These are phyloP conservation scores for Diaporthe citri DNA, from an alignment of 2,329 filamentous ascomycete genomes.

Conservation along the genomic window DNA sequence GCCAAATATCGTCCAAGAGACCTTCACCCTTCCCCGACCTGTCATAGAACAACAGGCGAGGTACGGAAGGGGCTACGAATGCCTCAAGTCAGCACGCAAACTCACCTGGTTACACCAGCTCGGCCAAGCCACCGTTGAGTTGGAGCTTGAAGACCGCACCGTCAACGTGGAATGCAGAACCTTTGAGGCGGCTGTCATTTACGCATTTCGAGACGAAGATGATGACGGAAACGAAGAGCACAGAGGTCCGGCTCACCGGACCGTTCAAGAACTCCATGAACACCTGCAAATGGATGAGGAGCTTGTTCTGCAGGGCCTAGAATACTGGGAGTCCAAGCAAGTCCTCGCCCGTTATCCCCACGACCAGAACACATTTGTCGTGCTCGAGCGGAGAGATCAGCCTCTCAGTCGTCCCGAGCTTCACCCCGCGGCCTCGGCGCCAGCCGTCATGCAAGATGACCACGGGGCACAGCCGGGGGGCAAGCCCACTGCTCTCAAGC, in stretches of 20 bases:
- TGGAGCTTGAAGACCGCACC: conserved; percentile 85
- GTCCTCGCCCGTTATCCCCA: conserved; percentile 68
- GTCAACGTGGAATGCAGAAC: conserved; percentile 80
- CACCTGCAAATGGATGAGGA: conserved; percentile 79
- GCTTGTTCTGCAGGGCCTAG: conserved; percentile 75
- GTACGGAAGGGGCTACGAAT: conserved; percentile 83
- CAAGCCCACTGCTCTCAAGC: conserved; percentile 42
- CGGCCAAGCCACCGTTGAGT: conserved; percentile 82
- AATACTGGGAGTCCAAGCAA: conserved; percentile 78
- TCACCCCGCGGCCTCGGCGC: conserved; percentile 38
- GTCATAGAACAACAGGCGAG: conserved; percentile 72
- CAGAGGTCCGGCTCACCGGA: conserved; percentile 54
- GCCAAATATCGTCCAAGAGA: conserved; percentile 82
- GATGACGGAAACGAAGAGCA: conserved; percentile 43
- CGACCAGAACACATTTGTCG: conserved; percentile 68
- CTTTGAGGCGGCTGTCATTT: conserved; percentile 89
- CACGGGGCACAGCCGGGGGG: conserved; percentile 39
- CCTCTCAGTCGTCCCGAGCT: conserved; percentile 35
- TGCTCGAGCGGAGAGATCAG: conserved; percentile 69
- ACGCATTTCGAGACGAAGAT: conserved; percentile 75
- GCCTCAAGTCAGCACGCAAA: conserved; percentile 85
- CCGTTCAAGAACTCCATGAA: conserved; percentile 64
- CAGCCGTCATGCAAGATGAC: conserved; percentile 40
- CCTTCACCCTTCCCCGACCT: conserved; percentile 72
- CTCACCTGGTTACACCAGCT: conserved; percentile 89